Evolutionary conservation across 1,139 yeast species (phyloP).

Genomic region (Pichia sp.): DNA sequence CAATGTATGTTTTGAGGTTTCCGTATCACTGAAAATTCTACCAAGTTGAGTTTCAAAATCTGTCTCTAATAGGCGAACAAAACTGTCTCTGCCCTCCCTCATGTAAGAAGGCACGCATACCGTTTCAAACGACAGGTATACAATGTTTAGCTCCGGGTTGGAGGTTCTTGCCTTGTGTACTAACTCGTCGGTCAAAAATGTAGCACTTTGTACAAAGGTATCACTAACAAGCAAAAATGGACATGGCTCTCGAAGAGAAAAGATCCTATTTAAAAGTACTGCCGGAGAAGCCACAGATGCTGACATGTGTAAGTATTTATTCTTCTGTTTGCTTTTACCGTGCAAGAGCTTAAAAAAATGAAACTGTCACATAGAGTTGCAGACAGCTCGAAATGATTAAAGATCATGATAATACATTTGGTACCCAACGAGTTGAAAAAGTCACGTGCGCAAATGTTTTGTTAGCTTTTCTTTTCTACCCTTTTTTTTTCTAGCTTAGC

Average conservation of each 20-base stretch:
- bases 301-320: conserved; percentile 20
- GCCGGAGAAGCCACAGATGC: conserved; percentile 43
- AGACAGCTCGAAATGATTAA: too few relatives aligned
- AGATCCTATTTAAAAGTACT: conserved; percentile 56
- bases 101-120: conserved; percentile 44
- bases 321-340: background rate
- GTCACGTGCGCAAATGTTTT: conserved; percentile 5
- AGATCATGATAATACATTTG: too few relatives aligned
- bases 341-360: background rate
- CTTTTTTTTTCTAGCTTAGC: background rate
- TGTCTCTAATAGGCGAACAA: conserved; percentile 43
- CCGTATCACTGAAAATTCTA: background rate
- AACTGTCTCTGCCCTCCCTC: conserved; percentile 30
- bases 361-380: too few relatives aligned
- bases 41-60: conserved; percentile 15
- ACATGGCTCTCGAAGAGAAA: conserved; percentile 65
- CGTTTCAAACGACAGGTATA: conserved; percentile 65
- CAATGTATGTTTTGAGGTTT: conserved; percentile 25
- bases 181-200: conserved; percentile 54
- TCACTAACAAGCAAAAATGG: conserved; percentile 71
- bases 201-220: conserved; percentile 64
- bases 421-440: too few relatives aligned
- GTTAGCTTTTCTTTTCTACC: background rate
- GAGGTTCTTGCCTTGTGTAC: conserved; percentile 37
- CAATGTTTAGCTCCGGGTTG: conserved; percentile 24